Evolutionary conservation across 192 early-diverging fungal genomes (phyloP), one percentile per base, ranked within the genome.

Genomic region (Linnemannia elongata): DNA sequence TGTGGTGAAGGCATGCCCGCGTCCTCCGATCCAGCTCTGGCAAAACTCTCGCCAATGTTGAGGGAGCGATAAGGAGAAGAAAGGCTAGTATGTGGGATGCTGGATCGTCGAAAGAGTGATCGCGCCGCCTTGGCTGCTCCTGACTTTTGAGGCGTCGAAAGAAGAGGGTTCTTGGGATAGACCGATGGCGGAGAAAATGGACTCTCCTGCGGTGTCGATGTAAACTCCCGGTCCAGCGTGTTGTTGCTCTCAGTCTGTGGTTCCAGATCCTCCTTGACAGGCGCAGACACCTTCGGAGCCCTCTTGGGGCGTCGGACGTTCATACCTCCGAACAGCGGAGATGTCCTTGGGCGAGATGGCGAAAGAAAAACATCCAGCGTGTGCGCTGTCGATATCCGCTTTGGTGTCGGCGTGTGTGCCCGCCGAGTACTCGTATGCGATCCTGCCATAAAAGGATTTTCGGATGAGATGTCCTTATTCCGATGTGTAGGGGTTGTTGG

Each of bases 271-370:
- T 78, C 66, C 18, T 49, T 35, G 15, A 75, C 77, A 6, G 83
- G 78, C 9, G 74, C 74, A 33, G 74, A 27, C n/a, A 47, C 7
- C 49, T 78, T 54, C 18, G 24, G 15, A 3, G 27, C 18, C 27
- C 57, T 45, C 69, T 76, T 85, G 24, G 54, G 49, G 20, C 78
- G 73, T 38, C 78, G 78, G 45, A 66, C 75, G 72, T 79, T 76
- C 83, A 85, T 85, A 0, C 83, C 83, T 7, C 83, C 83, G 66
- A 85, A 85, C 3, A 80, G n/a, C 7, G 83, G 83, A 55, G 83
- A 85, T 3, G 47, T 75, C 42, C 68, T 79, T 17, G 78, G 42
- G 13, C 81, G 81, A 33, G 81, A 71, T 42, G 83, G 77, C 10
- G 77, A 79, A 27, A 63, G 68, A 39, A 77, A 72, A 4, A 41